These are phyloP conservation scores for Zalaria sp. DNA, from an alignment of 2,329 filamentous ascomycete species.

Conservation along the genomic window DNA sequence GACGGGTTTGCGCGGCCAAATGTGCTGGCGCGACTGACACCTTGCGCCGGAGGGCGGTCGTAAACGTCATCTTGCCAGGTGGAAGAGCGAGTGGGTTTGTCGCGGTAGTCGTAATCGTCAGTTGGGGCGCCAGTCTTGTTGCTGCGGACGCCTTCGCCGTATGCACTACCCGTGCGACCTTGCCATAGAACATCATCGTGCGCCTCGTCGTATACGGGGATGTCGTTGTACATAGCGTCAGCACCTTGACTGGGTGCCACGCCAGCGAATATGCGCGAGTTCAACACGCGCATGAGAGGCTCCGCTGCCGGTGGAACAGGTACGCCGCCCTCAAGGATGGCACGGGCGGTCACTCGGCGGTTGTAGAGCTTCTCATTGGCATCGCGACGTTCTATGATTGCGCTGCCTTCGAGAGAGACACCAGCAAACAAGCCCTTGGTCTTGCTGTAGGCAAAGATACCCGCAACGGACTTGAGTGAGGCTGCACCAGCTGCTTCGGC, in stretches of 20 bases:
- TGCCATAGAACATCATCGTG: slow-evolving; percentile 81
- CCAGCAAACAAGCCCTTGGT: slow-evolving; percentile 95
- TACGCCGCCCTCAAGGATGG: slow-evolving; percentile 68
- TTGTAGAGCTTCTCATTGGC: slow-evolving; percentile 96
- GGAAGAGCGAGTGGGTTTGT: slow-evolving; percentile 45
- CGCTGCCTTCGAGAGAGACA: slow-evolving; percentile 84
- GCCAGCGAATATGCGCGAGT: slow-evolving; percentile 71
- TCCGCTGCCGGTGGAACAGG: slow-evolving; percentile 68
- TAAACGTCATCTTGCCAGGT: slow-evolving; percentile 70
- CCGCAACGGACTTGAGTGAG: slow-evolving; percentile 75
- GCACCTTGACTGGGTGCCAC: slow-evolving; percentile 23
- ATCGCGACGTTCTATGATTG: slow-evolving; percentile 86
- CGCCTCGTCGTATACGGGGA: slow-evolving; percentile 62
- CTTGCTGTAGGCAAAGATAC: slow-evolving; percentile 94
- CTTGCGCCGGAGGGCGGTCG: slow-evolving; percentile 37
- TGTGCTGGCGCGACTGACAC: slow-evolving; percentile 13
- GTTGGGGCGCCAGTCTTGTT: slow-evolving; percentile 29
- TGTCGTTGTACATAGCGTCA: slow-evolving; percentile 81
- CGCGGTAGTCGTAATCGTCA: slow-evolving; percentile 33
- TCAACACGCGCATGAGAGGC: slow-evolving; percentile 71
- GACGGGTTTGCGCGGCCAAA: slow-evolving; percentile 37
- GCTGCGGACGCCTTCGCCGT: slow-evolving; percentile 49
- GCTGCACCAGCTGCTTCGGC: slow-evolving; percentile 92
- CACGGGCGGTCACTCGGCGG: slow-evolving; percentile 61
- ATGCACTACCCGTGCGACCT: slow-evolving; percentile 54